Base-by-base conservation (phyloP, 2,329 filamentous ascomycete species). In the Colletotrichum magnum region DNA sequence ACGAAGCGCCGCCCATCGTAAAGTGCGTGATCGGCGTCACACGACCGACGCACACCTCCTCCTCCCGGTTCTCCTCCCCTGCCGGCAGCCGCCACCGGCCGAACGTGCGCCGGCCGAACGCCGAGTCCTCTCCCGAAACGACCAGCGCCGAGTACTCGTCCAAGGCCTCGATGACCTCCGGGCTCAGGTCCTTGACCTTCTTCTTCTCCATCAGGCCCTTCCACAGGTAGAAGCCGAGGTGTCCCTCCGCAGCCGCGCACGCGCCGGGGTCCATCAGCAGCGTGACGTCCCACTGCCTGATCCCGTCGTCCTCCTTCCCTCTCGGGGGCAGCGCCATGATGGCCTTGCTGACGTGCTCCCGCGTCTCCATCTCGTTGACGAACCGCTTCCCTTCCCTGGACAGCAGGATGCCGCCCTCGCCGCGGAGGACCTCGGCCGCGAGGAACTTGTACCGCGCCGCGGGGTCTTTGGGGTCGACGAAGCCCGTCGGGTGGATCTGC, bases 1-100 rank as follows among this genome's bases (percentile, higher is more conserved):
- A 88, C 2, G 86, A 80, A 0, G 86, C 89, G 0, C 89, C 89
- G 5, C 89, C 89, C 89, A 92, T 92, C 1, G 89, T 91, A 73
- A 91, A 92, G 73, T 92, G 89, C 2, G 88, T 83, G 0, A 91
- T 87, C 0, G 89, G 89, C 5, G 90, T 92, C 1, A 92, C 87
- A 1, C 77, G 82, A 0, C 89, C 90, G 0, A 90, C 76, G 68
- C 87, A 90, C 0, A 91, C 80, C 32, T 87, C 82, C 4, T 86
- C 82, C 0, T 90, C 86, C 0, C 82, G 77, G 43, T 81, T 82
- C 5, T 81, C 79, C 15, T 87, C 82, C 0, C 77, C 79, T 0
- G 81, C 71, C 9, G 75, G 78, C 16, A 91, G 74, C 1, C 71
- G 79, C 89, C 89, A 92, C 26, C 85, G 80, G 0, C 88, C 89